Conservation (phyloP, 208 protist genomes). For the Acanthamoeba sp. region DNA sequence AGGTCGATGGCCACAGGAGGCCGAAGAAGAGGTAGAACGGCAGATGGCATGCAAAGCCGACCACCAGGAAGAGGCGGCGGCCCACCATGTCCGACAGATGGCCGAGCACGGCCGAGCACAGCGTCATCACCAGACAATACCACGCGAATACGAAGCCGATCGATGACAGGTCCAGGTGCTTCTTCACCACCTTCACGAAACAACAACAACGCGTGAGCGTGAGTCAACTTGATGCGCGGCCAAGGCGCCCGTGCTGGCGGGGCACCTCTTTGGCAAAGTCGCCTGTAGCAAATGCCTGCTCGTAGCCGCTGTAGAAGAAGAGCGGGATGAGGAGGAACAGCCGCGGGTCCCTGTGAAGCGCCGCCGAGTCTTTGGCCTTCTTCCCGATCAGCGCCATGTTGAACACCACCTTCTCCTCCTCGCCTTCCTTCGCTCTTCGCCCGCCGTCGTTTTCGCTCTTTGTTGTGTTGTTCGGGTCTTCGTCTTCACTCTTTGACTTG, state of each 20-base stretch:
- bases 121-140: background rate
- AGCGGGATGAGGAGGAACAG: constrained; percentile 55
- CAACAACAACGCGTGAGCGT: background rate
- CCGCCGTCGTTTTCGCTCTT: background rate
- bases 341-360: constrained; percentile 17
- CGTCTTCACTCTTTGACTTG: background rate
- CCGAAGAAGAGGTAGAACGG: constrained; percentile 44
- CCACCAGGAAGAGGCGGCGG: background rate
- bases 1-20: background rate
- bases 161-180: background rate
- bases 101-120: constrained; percentile 24
- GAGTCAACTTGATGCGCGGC: background rate
- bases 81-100: background rate
- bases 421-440: background rate
- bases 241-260: too few species aligned
- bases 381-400: background rate
- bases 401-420: background rate
- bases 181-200: background rate
- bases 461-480: background rate
- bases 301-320: constrained; percentile 50
- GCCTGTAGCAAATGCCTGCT: constrained; percentile 36
- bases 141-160: constrained; percentile 38
- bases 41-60: constrained; percentile 32
- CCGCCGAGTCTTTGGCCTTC: background rate
- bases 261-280: constrained; percentile 67